Evolutionary conservation across 2,329 filamentous ascomycete genomes (phyloP).

Genomic region (Aspergillus pseudotamarii): DNA sequence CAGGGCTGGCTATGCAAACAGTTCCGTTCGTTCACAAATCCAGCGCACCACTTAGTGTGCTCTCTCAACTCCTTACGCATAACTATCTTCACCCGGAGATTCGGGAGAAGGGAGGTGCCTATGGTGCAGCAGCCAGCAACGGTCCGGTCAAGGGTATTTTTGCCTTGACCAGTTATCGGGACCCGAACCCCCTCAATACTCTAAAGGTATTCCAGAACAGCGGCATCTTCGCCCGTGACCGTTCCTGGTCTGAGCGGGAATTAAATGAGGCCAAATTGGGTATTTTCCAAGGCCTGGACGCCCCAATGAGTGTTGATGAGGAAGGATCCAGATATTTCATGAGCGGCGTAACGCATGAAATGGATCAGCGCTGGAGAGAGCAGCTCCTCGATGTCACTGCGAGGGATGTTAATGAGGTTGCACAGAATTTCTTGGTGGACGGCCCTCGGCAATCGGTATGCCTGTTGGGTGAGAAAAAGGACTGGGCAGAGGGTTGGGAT

Average conservation of each 20-base stretch:
- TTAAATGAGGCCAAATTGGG: slow-evolving; percentile 95
- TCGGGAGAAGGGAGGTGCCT: slow-evolving; percentile 94
- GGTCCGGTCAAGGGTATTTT: slow-evolving; percentile 81
- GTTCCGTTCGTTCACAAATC: slow-evolving; percentile 77
- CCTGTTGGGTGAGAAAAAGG: slow-evolving; percentile 81
- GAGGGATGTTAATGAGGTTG: slow-evolving; percentile 77
- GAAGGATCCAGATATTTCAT: slow-evolving; percentile 88
- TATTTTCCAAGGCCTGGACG: slow-evolving; percentile 89
- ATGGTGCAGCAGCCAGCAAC: slow-evolving; percentile 87
- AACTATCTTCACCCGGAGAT: slow-evolving; percentile 97
- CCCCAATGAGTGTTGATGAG: slow-evolving; percentile 80
- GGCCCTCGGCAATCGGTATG: slow-evolving; percentile 63
- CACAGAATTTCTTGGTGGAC: slow-evolving; percentile 79
- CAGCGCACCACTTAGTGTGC: slow-evolving; percentile 80
- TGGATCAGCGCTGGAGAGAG: slow-evolving; percentile 83
- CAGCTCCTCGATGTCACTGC: slow-evolving; percentile 83
- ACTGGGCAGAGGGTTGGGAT: slow-evolving; percentile 79
- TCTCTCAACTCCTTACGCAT: slow-evolving; percentile 90
- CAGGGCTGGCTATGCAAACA: slow-evolving; percentile 78
- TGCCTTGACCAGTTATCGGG: slow-evolving; percentile 94
- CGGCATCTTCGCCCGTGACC: slow-evolving; percentile 80
- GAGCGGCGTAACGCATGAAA: slow-evolving; percentile 80
- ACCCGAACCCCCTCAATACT: slow-evolving; percentile 90
- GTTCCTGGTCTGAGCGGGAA: slow-evolving; percentile 78
- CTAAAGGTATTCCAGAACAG: slow-evolving; percentile 81